Conservation (phyloP, 768 basidiomycete species). For the Hypholoma sublateritium region DNA sequence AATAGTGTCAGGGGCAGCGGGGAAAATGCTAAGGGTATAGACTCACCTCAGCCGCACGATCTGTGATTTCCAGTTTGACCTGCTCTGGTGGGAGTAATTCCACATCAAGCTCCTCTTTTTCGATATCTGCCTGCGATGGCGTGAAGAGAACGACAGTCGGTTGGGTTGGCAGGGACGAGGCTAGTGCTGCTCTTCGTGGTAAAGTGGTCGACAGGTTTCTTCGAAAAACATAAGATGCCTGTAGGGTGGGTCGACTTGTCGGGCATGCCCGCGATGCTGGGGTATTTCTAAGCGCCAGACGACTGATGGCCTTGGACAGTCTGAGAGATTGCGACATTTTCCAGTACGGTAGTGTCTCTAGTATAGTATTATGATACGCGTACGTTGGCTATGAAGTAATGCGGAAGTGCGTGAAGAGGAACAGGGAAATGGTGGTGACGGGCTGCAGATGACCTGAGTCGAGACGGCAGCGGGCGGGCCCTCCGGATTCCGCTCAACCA, state of each 20-base stretch:
- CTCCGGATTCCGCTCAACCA: too few species aligned
- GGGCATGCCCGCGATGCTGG: background rate
- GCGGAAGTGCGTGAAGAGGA: too few species aligned
- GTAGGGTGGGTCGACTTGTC: background rate
- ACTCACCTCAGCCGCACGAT: slow-evolving; percentile 73
- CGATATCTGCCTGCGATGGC: slow-evolving; percentile 53
- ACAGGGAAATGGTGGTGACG: too few species aligned
- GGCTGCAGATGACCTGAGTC: too few species aligned
- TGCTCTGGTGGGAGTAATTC: slow-evolving; percentile 55
- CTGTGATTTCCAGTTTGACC: slow-evolving; percentile 60
- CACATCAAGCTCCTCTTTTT: slow-evolving; percentile 62
- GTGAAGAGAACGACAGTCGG: slow-evolving; percentile 49
- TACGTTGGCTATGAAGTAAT: background rate
- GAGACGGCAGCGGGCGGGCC: too few species aligned
- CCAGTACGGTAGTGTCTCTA: background rate
- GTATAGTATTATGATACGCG: background rate
- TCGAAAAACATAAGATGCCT: background rate
- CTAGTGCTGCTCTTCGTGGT: slow-evolving; percentile 32
- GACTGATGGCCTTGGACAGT: background rate
- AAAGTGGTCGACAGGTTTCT: slow-evolving; percentile 22
- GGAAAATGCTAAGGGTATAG: background rate
- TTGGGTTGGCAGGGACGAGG: slow-evolving; percentile 41
- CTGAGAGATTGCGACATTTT: background rate
- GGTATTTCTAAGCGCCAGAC: background rate
- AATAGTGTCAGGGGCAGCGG: slow-evolving; percentile 5